A percentile compares a stretch with the other conserved stretches of the same genome.
phyloP scores from a whole-genome alignment of 257 asterid genomes.

The Salvia hispanica region DNA sequence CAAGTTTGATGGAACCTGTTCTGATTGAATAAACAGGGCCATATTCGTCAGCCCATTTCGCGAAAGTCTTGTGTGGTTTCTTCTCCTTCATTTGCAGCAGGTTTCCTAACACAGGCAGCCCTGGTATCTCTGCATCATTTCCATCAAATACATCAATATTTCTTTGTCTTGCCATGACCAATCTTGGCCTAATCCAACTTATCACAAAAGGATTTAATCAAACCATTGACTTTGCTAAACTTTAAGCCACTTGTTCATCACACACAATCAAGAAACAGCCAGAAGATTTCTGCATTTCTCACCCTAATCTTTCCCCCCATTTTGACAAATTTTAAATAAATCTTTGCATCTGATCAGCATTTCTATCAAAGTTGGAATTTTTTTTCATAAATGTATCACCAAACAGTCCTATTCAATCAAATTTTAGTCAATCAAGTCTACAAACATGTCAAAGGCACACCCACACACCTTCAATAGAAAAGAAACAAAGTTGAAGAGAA shows the following conservation, averaged over 20 bases:
- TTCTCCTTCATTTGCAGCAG: constrained; percentile 81
- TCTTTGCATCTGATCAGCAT: neutral
- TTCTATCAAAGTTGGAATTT: neutral
- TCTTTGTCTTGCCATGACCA: no score
- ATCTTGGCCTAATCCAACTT: no score
- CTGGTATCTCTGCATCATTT: constrained; percentile 70
- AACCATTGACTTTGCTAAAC: no score
- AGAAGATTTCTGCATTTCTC: no score
- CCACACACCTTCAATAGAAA: neutral
- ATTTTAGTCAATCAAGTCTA: constrained; percentile 5
- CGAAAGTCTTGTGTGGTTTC: constrained; percentile 81
- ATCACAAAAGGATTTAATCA: no score
- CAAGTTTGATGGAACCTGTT: constrained; percentile 62
- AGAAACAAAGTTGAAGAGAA: neutral
- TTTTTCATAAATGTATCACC: no score
- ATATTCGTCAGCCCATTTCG: constrained; percentile 73
- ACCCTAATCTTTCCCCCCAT: no score
- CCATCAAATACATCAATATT: no score
- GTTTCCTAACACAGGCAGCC: constrained; percentile 78
- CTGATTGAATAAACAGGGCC: constrained; percentile 79
- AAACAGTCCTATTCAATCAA: neutral
- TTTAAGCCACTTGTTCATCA: neutral
- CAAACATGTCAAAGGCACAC: constrained; percentile 8
- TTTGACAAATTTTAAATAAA: neutral
- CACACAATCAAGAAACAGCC: constrained; percentile 13